These are phyloP conservation scores for Lachancea mirantina DNA, from an alignment of 805 yeast species.

Conservation along the genomic window DNA sequence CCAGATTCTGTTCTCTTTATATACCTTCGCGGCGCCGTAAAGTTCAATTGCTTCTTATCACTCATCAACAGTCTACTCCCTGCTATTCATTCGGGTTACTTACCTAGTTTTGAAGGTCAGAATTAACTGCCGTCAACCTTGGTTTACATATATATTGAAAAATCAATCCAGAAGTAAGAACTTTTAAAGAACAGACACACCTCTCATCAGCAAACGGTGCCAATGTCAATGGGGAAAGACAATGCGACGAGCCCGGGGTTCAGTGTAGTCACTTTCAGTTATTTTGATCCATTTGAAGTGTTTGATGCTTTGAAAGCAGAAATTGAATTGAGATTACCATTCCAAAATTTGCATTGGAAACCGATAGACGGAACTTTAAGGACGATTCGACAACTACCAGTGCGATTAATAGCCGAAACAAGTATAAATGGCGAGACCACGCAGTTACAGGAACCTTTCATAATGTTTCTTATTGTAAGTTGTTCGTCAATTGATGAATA, in stretches of 20 bases:
- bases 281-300: constrained; percentile 32
- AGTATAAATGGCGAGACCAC: constrained; percentile 4
- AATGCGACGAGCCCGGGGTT: background rate
- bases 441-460: constrained; percentile 37
- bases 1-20: too few species aligned
- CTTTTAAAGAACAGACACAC: too few species aligned
- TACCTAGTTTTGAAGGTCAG: too few species aligned
- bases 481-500: constrained; percentile 67
- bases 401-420: constrained; percentile 19
- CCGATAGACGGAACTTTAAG: constrained; percentile 19
- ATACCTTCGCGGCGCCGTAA: too few species aligned
- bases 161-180: too few species aligned
- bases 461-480: constrained; percentile 62
- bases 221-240: constrained; percentile 1
- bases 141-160: too few species aligned
- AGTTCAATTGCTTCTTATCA: too few species aligned
- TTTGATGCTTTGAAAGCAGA: constrained; percentile 27
- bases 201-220: too few species aligned
- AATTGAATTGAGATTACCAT: constrained; percentile 23
- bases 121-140: too few species aligned
- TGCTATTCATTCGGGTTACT: too few species aligned
- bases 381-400: constrained; percentile 20
- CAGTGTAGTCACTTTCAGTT: constrained; percentile 18
- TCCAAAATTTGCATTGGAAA: constrained; percentile 30
- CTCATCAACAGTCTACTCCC: too few species aligned